A percentile compares a stretch with the other conserved stretches of the same genome.
phyloP scores from a whole-genome alignment of 139 green algal genomes.

The Chlorella sp. region DNA sequence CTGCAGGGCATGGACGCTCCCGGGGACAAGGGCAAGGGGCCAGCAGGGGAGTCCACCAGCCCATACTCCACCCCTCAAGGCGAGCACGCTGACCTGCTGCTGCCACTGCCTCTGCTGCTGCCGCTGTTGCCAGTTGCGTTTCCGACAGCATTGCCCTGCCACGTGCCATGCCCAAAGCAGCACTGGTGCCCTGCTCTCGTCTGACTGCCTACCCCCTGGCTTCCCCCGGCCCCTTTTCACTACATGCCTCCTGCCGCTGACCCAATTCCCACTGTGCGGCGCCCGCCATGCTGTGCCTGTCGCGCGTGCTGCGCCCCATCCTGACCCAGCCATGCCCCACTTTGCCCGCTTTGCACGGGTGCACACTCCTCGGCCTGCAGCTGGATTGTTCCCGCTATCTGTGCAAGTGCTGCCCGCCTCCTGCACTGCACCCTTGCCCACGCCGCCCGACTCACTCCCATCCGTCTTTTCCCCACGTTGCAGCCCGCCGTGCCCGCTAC shows the following conservation, averaged over 20 bases:
- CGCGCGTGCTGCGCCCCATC: conserved; percentile 63
- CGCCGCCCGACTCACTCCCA: no score
- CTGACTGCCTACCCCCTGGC: no score
- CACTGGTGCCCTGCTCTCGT: no score
- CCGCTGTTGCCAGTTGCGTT: background rate
- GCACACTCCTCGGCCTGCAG: no score
- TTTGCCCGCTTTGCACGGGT: no score
- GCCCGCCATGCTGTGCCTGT: background rate
- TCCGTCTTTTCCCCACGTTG: background rate
- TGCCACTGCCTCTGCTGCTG: background rate
- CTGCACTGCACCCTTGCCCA: background rate
- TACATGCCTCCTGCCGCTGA: no score
- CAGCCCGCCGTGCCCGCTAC: conserved; percentile 40
- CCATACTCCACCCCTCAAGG: background rate
- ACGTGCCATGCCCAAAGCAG: background rate
- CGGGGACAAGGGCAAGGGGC: conserved; percentile 30
- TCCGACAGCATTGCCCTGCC: no score
- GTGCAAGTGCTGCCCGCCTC: no score
- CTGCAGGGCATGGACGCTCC: conserved; percentile 15
- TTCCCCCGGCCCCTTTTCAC: no score
- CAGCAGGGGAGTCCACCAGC: background rate
- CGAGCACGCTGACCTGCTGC: background rate
- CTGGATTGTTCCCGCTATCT: no score
- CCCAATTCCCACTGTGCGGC: no score
- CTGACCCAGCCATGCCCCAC: conserved; percentile 22